phyloP scores from a whole-genome alignment of 2,329 filamentous ascomycete species.

The Phialocephala subalpina region DNA sequence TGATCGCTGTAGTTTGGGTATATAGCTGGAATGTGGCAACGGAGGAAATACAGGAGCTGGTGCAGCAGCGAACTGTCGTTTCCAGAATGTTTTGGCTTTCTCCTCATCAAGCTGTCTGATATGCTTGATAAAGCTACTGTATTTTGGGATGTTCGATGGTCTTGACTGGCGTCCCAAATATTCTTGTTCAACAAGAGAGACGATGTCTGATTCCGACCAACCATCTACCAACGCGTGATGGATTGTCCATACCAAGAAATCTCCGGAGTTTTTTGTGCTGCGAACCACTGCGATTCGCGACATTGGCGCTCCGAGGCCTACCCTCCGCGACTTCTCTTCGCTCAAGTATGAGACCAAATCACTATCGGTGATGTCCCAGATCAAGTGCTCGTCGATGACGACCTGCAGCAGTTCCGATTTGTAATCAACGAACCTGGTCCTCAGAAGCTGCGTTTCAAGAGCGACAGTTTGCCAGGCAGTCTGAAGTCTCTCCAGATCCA shows the following conservation, averaged over 20 bases:
- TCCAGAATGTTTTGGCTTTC: background rate
- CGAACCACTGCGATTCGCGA: slow-evolving; percentile 6
- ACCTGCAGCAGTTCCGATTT: slow-evolving; percentile 14
- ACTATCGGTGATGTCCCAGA: background rate
- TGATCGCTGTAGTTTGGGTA: slow-evolving; percentile 7
- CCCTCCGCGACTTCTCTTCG: background rate
- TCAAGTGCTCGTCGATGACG: slow-evolving; percentile 10
- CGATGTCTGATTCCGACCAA: slow-evolving; percentile 10
- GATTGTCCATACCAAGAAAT: slow-evolving; percentile 11
- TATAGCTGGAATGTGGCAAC: slow-evolving; percentile 1
- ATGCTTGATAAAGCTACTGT: slow-evolving; percentile 10
- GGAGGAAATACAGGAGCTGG: slow-evolving; percentile 2
- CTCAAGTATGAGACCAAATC: background rate
- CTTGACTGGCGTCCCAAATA: background rate
- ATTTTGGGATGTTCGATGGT: background rate
- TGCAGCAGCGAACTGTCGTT: slow-evolving; percentile 4
- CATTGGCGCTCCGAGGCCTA: background rate
- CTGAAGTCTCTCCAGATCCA: slow-evolving; percentile 34
- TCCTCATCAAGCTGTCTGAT: slow-evolving; percentile 1
- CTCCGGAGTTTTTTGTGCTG: background rate
- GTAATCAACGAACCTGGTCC: slow-evolving; percentile 41
- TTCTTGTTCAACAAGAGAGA: slow-evolving; percentile 3
- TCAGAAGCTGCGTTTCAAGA: slow-evolving; percentile 40
- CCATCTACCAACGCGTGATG: slow-evolving; percentile 15
- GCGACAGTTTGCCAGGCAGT: slow-evolving; percentile 39